Percentiles rank a stretch among this genome's conserved stretches.
Conservation (phyloP, 257 asterid genomes). For the Prunella vulgaris region DNA sequence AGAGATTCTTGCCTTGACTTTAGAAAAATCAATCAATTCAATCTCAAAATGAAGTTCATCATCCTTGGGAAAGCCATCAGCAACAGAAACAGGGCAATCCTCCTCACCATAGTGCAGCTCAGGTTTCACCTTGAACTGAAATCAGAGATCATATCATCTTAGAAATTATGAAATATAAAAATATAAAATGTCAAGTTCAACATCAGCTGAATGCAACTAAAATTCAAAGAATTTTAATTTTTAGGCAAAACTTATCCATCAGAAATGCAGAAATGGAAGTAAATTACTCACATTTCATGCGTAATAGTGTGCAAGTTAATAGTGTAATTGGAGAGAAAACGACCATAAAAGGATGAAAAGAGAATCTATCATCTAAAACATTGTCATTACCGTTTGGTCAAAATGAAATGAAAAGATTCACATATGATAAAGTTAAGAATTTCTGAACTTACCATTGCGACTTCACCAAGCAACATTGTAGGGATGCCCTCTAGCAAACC, state of each 20-base stretch:
- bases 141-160: constrained; percentile 24
- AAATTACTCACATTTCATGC: not conserved
- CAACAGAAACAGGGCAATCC: constrained; percentile 70
- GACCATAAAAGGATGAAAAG: not conserved
- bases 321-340: not conserved
- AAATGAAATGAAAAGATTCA: not conserved
- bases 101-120: constrained; percentile 92
- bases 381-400: not conserved
- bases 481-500: constrained; percentile 93
- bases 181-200: not conserved
- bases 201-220: constrained; percentile 4
- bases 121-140: constrained; percentile 90
- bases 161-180: no score
- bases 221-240: not conserved
- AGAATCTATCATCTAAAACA: not conserved
- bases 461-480: constrained; percentile 84
- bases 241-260: constrained; percentile 1
- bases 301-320: not conserved
- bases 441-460: constrained; percentile 63
- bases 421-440: not conserved
- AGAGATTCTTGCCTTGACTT: constrained; percentile 80
- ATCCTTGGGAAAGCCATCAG: constrained; percentile 85
- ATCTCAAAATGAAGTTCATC: constrained; percentile 93
- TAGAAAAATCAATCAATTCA: constrained; percentile 81
- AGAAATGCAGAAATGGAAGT: not conserved